These are phyloP conservation scores for Porphyrellus cyaneotinctus DNA, from an alignment of 768 basidiomycete genomes.

Conservation along the genomic window DNA sequence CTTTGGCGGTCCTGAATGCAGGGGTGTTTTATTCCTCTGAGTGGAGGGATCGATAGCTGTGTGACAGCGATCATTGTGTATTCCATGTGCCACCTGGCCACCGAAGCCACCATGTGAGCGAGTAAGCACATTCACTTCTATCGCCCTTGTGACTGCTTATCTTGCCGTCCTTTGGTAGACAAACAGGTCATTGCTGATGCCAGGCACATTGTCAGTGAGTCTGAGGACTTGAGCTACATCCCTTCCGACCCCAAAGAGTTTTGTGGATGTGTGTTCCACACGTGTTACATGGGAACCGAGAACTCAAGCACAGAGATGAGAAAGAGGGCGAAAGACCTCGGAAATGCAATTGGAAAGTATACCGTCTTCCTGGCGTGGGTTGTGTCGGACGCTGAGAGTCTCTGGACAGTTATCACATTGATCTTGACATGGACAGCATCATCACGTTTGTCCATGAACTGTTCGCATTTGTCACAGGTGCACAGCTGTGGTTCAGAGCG, in stretches of 20 bases:
- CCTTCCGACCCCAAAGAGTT: conserved; percentile 89
- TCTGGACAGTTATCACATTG: conserved; percentile 74
- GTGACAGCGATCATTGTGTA: conserved; percentile 94
- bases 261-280: conserved; percentile 84
- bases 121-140: no score
- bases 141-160: no score
- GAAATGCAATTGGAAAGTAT: conserved; percentile 86
- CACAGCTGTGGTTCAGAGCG: conserved; percentile 70
- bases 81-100: conserved; percentile 93
- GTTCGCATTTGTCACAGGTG: conserved; percentile 77
- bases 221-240: conserved; percentile 73
- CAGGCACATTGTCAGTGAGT: conserved; percentile 81
- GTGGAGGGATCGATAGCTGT: conserved; percentile 96
- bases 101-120: conserved; percentile 67
- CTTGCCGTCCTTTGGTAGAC: conserved; percentile 40
- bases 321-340: conserved; percentile 78
- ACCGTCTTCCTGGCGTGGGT: conserved; percentile 5
- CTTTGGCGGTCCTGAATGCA: conserved; percentile 88
- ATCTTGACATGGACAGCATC: conserved; percentile 93
- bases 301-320: conserved; percentile 89
- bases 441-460: conserved; percentile 81
- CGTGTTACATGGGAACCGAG: conserved; percentile 98
- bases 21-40: conserved; percentile 93
- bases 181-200: conserved; percentile 88
- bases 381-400: not conserved